Evolutionary conservation across 768 basidiomycete species (phyloP).

Genomic region (Boletus sensibilis): DNA sequence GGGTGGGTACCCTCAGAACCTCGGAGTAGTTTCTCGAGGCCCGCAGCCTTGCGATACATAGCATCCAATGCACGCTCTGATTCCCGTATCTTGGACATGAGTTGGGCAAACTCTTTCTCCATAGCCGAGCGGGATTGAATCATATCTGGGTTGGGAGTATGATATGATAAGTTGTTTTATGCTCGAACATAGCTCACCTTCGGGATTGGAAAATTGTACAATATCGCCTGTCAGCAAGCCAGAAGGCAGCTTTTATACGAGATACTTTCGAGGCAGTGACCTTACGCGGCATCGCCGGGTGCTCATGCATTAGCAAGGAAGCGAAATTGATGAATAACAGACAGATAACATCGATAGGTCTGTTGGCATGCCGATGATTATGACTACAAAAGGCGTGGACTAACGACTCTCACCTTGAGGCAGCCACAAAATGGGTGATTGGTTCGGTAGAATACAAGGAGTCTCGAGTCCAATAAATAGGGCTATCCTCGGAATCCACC

Average conservation of each 20-base stretch:
- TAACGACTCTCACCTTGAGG: not conserved
- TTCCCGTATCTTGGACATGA: constrained; percentile 22
- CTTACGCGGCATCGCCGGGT: not conserved
- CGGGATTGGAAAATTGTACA: not conserved
- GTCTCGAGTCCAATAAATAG: not conserved
- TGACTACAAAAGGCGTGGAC: not conserved
- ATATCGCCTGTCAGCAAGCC: not conserved
- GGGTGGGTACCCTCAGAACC: not conserved
- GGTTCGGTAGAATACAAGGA: not conserved
- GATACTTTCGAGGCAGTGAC: constrained; percentile 7
- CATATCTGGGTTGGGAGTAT: constrained; percentile 4
- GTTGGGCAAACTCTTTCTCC: constrained; percentile 16
- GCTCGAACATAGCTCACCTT: constrained; percentile 12
- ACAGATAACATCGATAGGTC: not conserved
- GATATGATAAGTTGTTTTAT: not conserved
- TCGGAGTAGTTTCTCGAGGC: constrained; percentile 10
- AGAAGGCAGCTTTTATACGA: constrained; percentile 14
- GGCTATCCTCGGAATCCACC: not conserved
- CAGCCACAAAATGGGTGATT: not conserved
- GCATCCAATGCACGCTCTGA: constrained; percentile 17
- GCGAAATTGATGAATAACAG: constrained; percentile 9
- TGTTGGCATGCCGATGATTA: not conserved
- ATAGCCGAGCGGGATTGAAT: constrained; percentile 3
- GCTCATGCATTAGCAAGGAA: not conserved
- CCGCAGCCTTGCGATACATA: constrained; percentile 21